phyloP scores from a whole-genome alignment of 148 eudicot species.

The Chenopodium formosanum region DNA sequence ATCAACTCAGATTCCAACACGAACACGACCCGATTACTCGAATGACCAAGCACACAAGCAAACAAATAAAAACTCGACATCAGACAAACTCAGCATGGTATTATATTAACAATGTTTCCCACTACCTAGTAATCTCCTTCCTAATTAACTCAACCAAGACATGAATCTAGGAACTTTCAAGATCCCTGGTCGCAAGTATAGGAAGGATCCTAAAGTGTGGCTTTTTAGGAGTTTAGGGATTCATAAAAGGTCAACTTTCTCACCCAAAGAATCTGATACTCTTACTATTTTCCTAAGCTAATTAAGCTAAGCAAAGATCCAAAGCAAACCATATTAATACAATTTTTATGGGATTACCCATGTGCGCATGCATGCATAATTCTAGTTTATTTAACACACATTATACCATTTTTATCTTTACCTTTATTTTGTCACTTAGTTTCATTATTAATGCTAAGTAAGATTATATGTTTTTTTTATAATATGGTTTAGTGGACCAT shows the following conservation, averaged over 20 bases:
- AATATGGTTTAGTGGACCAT: constrained; percentile 12
- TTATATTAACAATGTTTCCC: not conserved
- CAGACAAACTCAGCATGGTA: not conserved
- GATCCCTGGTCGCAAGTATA: constrained; percentile 22
- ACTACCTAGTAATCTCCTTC: not conserved
- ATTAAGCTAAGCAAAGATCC: not conserved
- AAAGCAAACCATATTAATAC: constrained; percentile 16
- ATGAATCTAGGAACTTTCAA: constrained; percentile 31
- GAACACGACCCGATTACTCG: not conserved
- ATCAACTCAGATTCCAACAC: not conserved
- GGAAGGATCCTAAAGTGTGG: constrained; percentile 22
- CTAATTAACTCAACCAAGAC: constrained; percentile 18
- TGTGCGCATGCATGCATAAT: constrained; percentile 48
- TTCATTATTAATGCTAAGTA: constrained; percentile 19
- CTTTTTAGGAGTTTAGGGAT: constrained; percentile 27
- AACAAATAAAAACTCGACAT: not conserved
- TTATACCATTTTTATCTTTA: not conserved
- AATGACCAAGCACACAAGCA: not conserved
- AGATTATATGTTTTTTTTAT: constrained; percentile 8
- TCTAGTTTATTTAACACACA: constrained; percentile 24
- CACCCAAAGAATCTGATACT: constrained; percentile 38
- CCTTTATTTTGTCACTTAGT: constrained; percentile 41
- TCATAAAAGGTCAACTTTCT: constrained; percentile 27
- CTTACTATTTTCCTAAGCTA: constrained; percentile 20
- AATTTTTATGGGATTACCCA: constrained; percentile 49